Evolutionary conservation across 2,329 filamentous ascomycete species (phyloP).

Genomic region (Fusarium oligoseptatum): DNA sequence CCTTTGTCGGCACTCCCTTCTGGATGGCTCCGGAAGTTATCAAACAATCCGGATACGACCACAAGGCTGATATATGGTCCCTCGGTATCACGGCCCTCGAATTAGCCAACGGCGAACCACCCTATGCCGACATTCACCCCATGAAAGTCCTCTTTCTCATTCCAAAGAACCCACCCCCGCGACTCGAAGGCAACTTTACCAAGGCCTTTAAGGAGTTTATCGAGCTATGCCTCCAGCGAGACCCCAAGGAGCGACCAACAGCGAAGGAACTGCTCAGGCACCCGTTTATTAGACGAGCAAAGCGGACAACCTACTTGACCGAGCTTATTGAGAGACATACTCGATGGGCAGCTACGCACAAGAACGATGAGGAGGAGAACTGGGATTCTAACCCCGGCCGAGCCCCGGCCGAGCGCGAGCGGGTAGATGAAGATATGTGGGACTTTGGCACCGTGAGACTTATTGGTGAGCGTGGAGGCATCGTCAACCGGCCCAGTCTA

Average conservation of each 20-base stretch:
- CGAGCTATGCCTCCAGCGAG: conserved; percentile 85
- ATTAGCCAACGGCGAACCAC: conserved; percentile 90
- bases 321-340: conserved; percentile 93
- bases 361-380: conserved; percentile 75
- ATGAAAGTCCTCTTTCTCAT: conserved; percentile 99
- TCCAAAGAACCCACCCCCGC: conserved; percentile 90
- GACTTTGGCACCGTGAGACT: conserved; percentile 97
- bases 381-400: conserved; percentile 69
- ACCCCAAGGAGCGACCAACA: conserved; percentile 88
- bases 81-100: conserved; percentile 95
- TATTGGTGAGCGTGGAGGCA: conserved; percentile 73
- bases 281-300: conserved; percentile 89
- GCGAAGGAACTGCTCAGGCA: conserved; percentile 90
- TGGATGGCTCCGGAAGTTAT: conserved; percentile 99
- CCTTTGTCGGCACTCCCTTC: conserved; percentile 97
- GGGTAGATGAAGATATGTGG: conserved; percentile 88
- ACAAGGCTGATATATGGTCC: conserved; percentile 98
- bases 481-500: conserved; percentile 68
- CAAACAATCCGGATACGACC: conserved; percentile 97
- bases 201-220: conserved; percentile 88
- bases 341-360: conserved; percentile 87
- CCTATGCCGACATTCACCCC: conserved; percentile 95
- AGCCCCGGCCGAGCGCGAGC: conserved; percentile 66
- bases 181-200: conserved; percentile 84
- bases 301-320: conserved; percentile 96